phyloP scores from a whole-genome alignment of 78 protist genomes.

The Dictyostelium purpureum region DNA sequence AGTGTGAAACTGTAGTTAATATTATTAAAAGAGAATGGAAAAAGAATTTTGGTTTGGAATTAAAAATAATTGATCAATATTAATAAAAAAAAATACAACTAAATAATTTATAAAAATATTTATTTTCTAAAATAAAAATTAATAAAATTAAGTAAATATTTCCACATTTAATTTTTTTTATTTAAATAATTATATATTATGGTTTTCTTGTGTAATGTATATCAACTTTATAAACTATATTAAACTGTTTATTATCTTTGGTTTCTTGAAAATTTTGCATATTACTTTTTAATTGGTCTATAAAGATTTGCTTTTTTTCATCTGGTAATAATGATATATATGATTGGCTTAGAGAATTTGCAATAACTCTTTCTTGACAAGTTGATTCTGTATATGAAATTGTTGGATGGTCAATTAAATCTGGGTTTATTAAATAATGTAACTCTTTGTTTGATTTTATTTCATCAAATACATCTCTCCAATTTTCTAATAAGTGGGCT shows the following conservation, averaged over 20 bases:
- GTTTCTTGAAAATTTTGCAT: neutral
- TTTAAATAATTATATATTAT: no score
- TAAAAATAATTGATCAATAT: neutral
- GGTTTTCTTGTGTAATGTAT: neutral
- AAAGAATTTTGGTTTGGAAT: conserved; percentile 7
- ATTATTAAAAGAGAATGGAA: conserved; percentile 17
- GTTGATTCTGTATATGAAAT: neutral
- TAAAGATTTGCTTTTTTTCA: neutral
- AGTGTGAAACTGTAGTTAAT: conserved; percentile 12
- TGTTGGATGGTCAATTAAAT: neutral
- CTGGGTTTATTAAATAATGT: neutral
- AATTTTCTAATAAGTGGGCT: neutral
- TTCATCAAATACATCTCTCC: neutral
- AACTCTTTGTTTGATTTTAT: neutral
- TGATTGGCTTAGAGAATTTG: neutral
- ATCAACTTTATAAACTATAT: neutral
- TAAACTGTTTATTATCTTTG: neutral
- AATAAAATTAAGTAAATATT: no score
- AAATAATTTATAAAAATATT: neutral
- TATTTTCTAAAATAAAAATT: neutral
- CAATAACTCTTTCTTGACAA: neutral
- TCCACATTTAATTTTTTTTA: no score
- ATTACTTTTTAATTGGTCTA: neutral
- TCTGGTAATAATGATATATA: conserved; percentile 13
- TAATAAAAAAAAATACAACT: neutral